Conservation (phyloP, 108 stramenopile species). For the Mediolabrus comicus region DNA sequence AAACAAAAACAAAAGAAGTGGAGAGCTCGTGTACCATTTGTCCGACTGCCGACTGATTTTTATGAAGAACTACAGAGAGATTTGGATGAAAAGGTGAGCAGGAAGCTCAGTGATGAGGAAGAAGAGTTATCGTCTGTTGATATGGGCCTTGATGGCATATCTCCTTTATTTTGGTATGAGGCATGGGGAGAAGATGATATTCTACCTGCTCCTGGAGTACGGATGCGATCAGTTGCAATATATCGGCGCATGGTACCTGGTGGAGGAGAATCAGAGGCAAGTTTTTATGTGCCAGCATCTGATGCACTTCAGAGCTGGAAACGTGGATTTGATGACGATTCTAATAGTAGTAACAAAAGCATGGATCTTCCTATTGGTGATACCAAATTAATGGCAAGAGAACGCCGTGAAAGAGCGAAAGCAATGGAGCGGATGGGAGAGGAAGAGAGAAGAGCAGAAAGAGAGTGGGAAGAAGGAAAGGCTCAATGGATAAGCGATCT, state of each 20-base stretch:
- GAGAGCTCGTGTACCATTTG: constrained; percentile 74
- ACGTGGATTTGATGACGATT: not conserved
- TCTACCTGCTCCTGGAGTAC: constrained; percentile 40
- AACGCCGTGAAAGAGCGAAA: constrained; percentile 22
- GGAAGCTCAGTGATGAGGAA: constrained; percentile 32
- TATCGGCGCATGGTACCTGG: constrained; percentile 49
- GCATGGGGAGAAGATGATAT: constrained; percentile 73
- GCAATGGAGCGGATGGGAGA: constrained; percentile 42
- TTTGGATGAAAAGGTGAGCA: not conserved
- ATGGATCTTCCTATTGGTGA: constrained; percentile 39
- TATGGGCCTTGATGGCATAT: constrained; percentile 72
- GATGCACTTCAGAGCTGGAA: constrained; percentile 3
- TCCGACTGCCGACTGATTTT: constrained; percentile 70
- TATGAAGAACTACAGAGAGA: constrained; percentile 40
- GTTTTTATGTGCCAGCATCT: constrained; percentile 34
- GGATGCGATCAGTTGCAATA: constrained; percentile 69
- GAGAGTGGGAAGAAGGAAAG: constrained; percentile 45
- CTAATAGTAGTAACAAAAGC: not conserved
- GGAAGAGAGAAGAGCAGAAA: constrained; percentile 29
- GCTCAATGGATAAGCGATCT: constrained; percentile 33
- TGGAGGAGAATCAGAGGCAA: constrained; percentile 38
- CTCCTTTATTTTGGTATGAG: constrained; percentile 78
- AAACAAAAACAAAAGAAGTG: constrained; percentile 30
- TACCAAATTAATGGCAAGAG: constrained; percentile 26
- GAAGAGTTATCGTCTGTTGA: constrained; percentile 42